Conservation (phyloP, 176 grass and related monocot species). For the Themeda triandra region DNA sequence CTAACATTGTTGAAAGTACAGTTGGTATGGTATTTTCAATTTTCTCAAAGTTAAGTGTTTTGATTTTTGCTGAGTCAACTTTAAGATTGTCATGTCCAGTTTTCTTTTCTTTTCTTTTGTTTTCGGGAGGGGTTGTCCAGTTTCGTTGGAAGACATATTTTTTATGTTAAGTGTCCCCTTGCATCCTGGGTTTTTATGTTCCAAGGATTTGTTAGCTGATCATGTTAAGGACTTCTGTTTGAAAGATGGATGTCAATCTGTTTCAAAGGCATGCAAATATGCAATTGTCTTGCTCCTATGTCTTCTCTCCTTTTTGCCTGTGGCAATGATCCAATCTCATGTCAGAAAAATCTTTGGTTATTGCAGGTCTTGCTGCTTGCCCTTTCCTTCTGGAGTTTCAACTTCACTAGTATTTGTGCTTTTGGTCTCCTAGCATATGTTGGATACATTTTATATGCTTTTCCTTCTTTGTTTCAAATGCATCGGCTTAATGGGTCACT, state of each 20-base stretch:
- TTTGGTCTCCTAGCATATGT: slow-evolving; percentile 98
- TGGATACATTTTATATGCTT: slow-evolving; percentile 93
- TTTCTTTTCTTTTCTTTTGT: not conserved
- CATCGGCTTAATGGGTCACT: slow-evolving; percentile 94
- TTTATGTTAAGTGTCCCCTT: not conserved
- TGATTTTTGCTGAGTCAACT: not conserved
- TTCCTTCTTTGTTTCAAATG: slow-evolving; percentile 89
- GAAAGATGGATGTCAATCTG: not conserved
- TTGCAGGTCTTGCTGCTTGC: slow-evolving; percentile 89
- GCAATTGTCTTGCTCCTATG: not conserved
- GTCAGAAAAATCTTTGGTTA: slow-evolving; percentile 12
- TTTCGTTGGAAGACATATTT: not conserved
- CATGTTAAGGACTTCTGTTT: not conserved
- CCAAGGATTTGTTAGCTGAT: not conserved
- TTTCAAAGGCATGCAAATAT: not conserved
- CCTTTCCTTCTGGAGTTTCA: slow-evolving; percentile 94
- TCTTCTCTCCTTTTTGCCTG: not conserved
- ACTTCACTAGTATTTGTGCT: slow-evolving; percentile 85
- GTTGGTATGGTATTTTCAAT: no score
- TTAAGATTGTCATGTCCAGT: not conserved
- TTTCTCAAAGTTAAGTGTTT: not conserved
- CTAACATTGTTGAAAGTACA: no score
- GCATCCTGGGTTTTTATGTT: not conserved
- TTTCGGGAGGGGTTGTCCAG: not conserved
- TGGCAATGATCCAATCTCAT: not conserved